These are phyloP conservation scores for Cyclaneusma minus DNA, from an alignment of 2,329 filamentous ascomycete genomes.

Conservation along the genomic window DNA sequence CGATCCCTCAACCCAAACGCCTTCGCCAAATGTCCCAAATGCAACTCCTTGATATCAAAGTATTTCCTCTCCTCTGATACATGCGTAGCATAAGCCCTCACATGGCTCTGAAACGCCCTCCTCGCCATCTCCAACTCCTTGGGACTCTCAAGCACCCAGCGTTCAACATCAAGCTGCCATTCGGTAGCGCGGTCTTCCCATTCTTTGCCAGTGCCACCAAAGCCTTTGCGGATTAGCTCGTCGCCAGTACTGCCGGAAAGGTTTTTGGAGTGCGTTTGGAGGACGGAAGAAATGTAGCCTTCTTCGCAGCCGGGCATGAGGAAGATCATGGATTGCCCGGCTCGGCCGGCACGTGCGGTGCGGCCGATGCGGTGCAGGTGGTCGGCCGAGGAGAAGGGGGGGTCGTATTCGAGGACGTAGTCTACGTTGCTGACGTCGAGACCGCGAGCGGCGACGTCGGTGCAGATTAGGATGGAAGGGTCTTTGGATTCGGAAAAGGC, in stretches of 20 bases:
- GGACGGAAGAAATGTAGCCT: slow-evolving; percentile 53
- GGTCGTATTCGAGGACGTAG: slow-evolving; percentile 89
- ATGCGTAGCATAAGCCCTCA: slow-evolving; percentile 91
- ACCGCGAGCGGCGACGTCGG: slow-evolving; percentile 89
- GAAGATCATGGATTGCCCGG: slow-evolving; percentile 79
- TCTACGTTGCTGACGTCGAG: slow-evolving; percentile 92
- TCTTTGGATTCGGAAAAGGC: slow-evolving; percentile 61
- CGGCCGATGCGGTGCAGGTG: slow-evolving; percentile 90
- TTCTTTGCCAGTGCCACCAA: slow-evolving; percentile 32
- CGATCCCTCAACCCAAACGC: slow-evolving; percentile 81
- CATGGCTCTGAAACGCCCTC: slow-evolving; percentile 78
- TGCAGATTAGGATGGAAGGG: slow-evolving; percentile 76
- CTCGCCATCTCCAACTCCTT: slow-evolving; percentile 67
- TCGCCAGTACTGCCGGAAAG: slow-evolving; percentile 40
- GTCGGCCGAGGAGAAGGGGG: slow-evolving; percentile 83
- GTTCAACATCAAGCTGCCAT: slow-evolving; percentile 49
- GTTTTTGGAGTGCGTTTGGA: slow-evolving; percentile 35
- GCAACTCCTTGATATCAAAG: slow-evolving; percentile 84
- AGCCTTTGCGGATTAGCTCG: slow-evolving; percentile 52
- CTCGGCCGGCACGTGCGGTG: slow-evolving; percentile 80
- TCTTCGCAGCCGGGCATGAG: slow-evolving; percentile 84
- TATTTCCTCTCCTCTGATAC: slow-evolving; percentile 68
- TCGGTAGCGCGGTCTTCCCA: slow-evolving; percentile 55
- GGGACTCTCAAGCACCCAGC: slow-evolving; percentile 46
- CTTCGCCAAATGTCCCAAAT: slow-evolving; percentile 88